Conservation (phyloP, 2,329 filamentous ascomycete genomes). For the Penicillium sp. region DNA sequence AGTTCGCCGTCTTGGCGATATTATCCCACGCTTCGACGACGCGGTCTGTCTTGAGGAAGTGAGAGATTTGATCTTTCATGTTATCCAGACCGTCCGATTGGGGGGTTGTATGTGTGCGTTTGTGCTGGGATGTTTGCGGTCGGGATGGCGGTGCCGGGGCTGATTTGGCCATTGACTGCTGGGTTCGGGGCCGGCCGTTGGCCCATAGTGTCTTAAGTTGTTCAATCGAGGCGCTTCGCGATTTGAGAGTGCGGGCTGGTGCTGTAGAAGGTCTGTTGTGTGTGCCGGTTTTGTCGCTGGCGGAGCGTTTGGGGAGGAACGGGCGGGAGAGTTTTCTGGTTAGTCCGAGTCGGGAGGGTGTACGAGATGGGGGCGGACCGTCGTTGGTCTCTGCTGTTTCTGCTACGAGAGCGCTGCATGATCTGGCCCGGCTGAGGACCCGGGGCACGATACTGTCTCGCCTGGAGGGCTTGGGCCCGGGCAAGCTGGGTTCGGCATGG, state of each 20-base stretch:
- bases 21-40: conserved; percentile 36
- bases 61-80: conserved; percentile 35
- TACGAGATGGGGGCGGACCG: conserved; percentile 16
- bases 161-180: conserved; percentile 14
- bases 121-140: conserved; percentile 5
- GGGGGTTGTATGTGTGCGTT: not conserved
- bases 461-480: conserved; percentile 1
- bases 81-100: conserved; percentile 22
- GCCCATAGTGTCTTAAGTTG: conserved; percentile 26
- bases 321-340: conserved; percentile 29
- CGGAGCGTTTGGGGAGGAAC: conserved; percentile 21
- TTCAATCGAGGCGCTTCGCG: conserved; percentile 30
- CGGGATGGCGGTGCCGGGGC: conserved; percentile 6
- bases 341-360: conserved; percentile 21
- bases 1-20: conserved; percentile 25
- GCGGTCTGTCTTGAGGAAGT: conserved; percentile 38
- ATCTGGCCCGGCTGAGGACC: conserved; percentile 23
- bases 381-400: conserved; percentile 5
- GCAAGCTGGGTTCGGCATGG: conserved; percentile 15
- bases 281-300: conserved; percentile 16
- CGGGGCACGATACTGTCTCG: conserved; percentile 13
- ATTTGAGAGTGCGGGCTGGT: conserved; percentile 25
- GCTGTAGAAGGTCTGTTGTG: conserved; percentile 30
- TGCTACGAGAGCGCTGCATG: conserved; percentile 23
- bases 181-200: conserved; percentile 20